Evolutionary conservation across 768 basidiomycete genomes (phyloP), one percentile per base, ranked within the genome.

Genomic region (Russula earlei): DNA sequence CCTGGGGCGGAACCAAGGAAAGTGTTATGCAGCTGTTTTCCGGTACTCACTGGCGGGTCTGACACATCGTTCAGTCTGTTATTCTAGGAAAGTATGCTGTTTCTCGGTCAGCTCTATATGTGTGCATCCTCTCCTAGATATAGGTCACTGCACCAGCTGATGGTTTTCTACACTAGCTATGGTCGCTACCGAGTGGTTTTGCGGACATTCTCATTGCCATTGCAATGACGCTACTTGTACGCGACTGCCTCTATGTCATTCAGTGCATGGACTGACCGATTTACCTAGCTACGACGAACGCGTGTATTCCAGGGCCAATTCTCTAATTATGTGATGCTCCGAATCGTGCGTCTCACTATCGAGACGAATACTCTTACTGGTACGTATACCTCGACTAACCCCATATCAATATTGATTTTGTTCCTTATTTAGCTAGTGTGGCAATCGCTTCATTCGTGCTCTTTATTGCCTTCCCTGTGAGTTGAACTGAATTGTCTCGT

Each of bases 281-380:
- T 38, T 37, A 17, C 5, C 6, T 17, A 58, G 57, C 41, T 54
- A 31, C 48, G 34, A 25, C 33, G 19, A 37, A 12, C 42, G 4
- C 52, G 46, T 4, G 12, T 10, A 2, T 22, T 17, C 40, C 60
- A 40, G 12, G 15, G 46, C 2, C 15, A n/a, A n/a, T 37, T 9
- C 37, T 48, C 47, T 15, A 37, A 15, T 15, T 48, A 61, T 19
- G 24, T 64, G 43, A 11, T 67, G 12, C 46, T 47, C 1, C 56
- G 66, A 7, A 46, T 67, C 3, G 63, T 67, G 2, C 63, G 63
- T 17, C 42, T 67, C 27, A 66, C 67, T 7, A 46, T 67, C 20
- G 66, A 67, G 52, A 67, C 67, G 2, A 67, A 66, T 42, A n/a
- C 49, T 0, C 56, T 66, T 34, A 25, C 62, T 56, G 38, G 62